Evolutionary conservation across 2,329 filamentous ascomycete genomes (phyloP), one percentile per base, ranked within the genome.

Genomic region (Colletotrichum viniferum): DNA sequence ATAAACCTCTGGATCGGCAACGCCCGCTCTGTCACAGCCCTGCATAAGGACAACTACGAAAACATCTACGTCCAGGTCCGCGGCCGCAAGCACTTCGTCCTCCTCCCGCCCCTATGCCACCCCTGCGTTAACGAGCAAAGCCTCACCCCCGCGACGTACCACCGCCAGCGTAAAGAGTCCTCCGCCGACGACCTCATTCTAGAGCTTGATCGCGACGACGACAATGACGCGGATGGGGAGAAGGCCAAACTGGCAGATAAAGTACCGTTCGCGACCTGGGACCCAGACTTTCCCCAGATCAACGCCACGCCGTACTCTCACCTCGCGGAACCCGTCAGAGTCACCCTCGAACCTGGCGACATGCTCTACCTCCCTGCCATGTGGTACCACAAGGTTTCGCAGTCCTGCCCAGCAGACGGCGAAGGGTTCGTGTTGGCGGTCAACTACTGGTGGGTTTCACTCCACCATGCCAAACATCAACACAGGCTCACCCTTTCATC

Each of bases 1-100:
- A 90, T 95, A 76, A 97, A 97, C 81, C 88, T 97, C 80, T 96
- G 95, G 95, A 92, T 97, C 65, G 95, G 95, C 69, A 94, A 95
- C 84, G 91, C 91, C 2, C 87, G 87, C 48, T 94, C 92, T 30
- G 88, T 90, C 2, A 96, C 94, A 0, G 92, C 93, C 1, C 83
- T 96, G 69, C 95, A 97, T 85, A 94, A 94, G 80, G 95, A 97
- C 84, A 94, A 94, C 79, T 96, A 96, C 82, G 94, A 97, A 83
- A 97, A 97, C 81, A 89, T 97, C 1, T 97, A 96, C 82, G 93
- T 95, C 2, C 94, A 96, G 80, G 83, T 96, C 16, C 83, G 92
- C 1, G 95, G 95, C 0, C 85, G 86, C 71, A 97, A 97, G 82
- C 91, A 94, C 78, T 97, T 97, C 78, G 89, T 92, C 0, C 86